Percentiles rank a stretch among this genome's conserved stretches.
Evolutionary conservation across 805 yeast genomes (phyloP).

Genomic region (Metschnikowia bowlesiae): DNA sequence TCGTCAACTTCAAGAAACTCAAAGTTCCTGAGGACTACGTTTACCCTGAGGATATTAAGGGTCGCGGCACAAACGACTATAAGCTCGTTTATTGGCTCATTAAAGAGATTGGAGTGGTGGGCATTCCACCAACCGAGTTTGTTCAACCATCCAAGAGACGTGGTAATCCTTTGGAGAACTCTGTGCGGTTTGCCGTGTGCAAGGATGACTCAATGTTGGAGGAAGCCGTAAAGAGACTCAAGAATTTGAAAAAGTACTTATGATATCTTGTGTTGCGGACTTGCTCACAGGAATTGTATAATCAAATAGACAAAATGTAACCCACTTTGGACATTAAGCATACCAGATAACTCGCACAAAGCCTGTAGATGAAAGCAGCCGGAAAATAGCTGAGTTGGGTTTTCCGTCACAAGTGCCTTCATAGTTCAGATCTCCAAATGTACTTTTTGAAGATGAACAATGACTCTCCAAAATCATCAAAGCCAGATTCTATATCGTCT

Average conservation of each 20-base stretch:
- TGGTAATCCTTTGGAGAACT: constrained; percentile 73
- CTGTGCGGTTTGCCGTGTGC: constrained; percentile 93
- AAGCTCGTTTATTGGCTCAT: constrained; percentile 89
- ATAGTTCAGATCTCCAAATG: not conserved
- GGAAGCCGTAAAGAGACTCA: constrained; percentile 75
- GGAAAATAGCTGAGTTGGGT: not conserved
- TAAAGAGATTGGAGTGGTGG: constrained; percentile 87
- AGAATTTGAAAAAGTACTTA: constrained; percentile 60
- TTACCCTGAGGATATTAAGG: constrained; percentile 65
- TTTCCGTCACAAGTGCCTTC: not conserved
- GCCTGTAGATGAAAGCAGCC: not conserved
- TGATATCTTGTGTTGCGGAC: constrained; percentile 3
- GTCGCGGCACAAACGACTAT: constrained; percentile 75
- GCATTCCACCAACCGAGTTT: constrained; percentile 97
- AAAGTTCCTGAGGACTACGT: constrained; percentile 69
- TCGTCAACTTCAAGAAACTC: constrained; percentile 82
- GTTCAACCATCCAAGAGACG: constrained; percentile 56
- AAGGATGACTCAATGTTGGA: constrained; percentile 79
- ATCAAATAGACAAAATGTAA: not conserved
- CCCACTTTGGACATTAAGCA: not conserved
- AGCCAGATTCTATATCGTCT: constrained; percentile 54
- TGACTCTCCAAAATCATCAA: constrained; percentile 82
- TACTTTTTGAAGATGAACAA: constrained; percentile 48
- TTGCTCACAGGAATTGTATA: not conserved
- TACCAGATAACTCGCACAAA: not conserved